Evolutionary conservation across 2,329 filamentous ascomycete genomes (phyloP), one percentile per base, ranked within the genome.

Genomic region (Aspergillus chevalieri): DNA sequence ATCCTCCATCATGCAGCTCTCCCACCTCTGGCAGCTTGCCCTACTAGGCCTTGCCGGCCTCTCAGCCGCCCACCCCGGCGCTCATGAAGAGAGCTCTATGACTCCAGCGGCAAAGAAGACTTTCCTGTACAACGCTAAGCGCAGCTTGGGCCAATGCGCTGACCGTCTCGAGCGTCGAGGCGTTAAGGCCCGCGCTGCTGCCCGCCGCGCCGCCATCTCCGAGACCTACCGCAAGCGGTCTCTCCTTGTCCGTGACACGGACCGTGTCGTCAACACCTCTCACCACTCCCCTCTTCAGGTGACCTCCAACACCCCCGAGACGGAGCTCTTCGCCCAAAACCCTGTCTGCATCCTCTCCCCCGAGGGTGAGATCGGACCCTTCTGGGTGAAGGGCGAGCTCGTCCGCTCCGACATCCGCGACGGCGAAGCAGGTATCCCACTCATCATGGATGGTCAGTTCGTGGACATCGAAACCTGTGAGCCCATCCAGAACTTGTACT

Each of bases 351-450:
- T 78, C 14, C 65, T 80, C 26, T 72, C 68, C 22, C 77, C 77
- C 0, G 76, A 80, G 58, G 73, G 73, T 12, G 78, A 73, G 4
- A 67, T 47, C 8, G 57, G 60, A 2, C 77, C 77, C 7, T 80
- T 76, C 65, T 81, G 63, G 50, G 65, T 73, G 12, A 57, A 57
- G n/a, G 68, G 69, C 12, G 69, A 72, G 47, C 56, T 65, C 12
- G 60, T 72, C 36, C 65, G 71, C 21, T 58, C 64, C 3, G 58
- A 74, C 43, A 57, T 72, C 47, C 57, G 52, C 3, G 69, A 74
- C 17, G 59, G 52, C 24, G 53, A 74, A 47, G 46, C 54, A 0
- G 70, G 70, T 33, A 56, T 74, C 7, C 63, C 65, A 8, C 50
- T 74, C 28, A 60, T 65, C 24, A 53, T 74, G 10, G 70, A 74